Conservation (phyloP, 495 filamentous ascomycete genomes). For the Coniosporium apollinis region DNA sequence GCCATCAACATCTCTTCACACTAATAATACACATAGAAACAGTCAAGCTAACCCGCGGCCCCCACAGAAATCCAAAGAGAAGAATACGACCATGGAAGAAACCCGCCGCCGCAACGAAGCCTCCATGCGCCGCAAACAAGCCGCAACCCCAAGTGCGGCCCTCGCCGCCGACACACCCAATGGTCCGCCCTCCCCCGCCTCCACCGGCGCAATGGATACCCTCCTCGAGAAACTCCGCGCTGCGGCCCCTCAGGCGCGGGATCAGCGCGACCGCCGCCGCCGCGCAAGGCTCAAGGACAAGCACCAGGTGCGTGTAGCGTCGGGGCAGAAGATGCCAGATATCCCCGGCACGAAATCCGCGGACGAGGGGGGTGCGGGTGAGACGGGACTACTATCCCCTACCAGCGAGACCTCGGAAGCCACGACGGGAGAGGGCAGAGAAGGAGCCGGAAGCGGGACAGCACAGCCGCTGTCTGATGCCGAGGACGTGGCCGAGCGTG, state of each 20-base stretch:
- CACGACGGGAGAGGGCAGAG: neutral
- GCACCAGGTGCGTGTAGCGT: constrained; percentile 84
- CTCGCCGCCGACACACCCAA: constrained; percentile 24
- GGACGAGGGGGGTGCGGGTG: neutral
- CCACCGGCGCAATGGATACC: constrained; percentile 87
- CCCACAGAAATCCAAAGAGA: constrained; percentile 64
- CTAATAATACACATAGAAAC: neutral
- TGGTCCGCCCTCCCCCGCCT: constrained; percentile 49
- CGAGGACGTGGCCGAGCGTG: constrained; percentile 69
- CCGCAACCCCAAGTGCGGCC: constrained; percentile 33
- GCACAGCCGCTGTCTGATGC: constrained; percentile 26
- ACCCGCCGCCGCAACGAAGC: constrained; percentile 67
- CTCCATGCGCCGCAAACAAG: constrained; percentile 74
- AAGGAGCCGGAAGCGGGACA: neutral
- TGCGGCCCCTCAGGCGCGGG: constrained; percentile 73
- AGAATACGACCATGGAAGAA: constrained; percentile 77
- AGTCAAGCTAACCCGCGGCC: constrained; percentile 6
- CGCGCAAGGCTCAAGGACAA: constrained; percentile 74
- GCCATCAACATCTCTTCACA: constrained; percentile 9
- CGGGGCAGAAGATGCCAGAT: constrained; percentile 70
- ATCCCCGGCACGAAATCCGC: constrained; percentile 27
- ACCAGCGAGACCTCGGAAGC: neutral
- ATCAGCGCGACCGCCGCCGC: constrained; percentile 74
- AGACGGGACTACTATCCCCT: constrained; percentile 13
- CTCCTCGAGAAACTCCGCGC: constrained; percentile 91